These are phyloP conservation scores for Corymbia citriodora DNA, from an alignment of 441 rosid genomes.

Conservation along the genomic window DNA sequence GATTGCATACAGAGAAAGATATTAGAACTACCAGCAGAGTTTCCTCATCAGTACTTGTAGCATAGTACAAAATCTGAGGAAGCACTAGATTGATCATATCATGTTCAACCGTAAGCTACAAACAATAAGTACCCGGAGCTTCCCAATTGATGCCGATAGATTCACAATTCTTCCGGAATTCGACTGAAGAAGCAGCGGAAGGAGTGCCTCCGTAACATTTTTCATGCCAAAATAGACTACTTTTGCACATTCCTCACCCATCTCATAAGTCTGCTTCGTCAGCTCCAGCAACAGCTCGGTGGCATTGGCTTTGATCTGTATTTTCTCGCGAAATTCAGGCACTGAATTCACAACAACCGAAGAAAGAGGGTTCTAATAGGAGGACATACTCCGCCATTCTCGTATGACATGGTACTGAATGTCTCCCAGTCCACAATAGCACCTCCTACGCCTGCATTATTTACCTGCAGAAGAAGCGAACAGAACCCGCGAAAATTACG, in stretches of 20 bases:
- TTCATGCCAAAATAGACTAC: neutral
- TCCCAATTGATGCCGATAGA: neutral
- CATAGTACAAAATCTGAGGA: neutral
- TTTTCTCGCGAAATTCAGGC: neutral
- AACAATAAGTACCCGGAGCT: neutral
- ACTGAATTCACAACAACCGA: neutral
- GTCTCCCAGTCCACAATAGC: neutral
- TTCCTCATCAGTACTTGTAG: neutral
- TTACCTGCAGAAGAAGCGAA: neutral
- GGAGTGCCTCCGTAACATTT: neutral
- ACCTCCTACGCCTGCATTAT: neutral
- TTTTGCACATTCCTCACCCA: neutral
- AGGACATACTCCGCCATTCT: neutral
- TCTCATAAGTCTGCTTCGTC: neutral
- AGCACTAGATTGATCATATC: neutral
- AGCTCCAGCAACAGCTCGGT: neutral
- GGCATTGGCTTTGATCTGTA: neutral
- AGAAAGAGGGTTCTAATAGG: neutral
- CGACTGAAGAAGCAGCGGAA: neutral
- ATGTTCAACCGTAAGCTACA: neutral
- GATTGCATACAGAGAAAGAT: too few species aligned
- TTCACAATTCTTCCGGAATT: neutral
- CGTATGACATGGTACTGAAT: neutral
- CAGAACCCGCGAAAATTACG: neutral
- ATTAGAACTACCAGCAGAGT: neutral